These are phyloP conservation scores for Umbellularia californica DNA, from an alignment of 164 flowering plant genomes.

Conservation along the genomic window DNA sequence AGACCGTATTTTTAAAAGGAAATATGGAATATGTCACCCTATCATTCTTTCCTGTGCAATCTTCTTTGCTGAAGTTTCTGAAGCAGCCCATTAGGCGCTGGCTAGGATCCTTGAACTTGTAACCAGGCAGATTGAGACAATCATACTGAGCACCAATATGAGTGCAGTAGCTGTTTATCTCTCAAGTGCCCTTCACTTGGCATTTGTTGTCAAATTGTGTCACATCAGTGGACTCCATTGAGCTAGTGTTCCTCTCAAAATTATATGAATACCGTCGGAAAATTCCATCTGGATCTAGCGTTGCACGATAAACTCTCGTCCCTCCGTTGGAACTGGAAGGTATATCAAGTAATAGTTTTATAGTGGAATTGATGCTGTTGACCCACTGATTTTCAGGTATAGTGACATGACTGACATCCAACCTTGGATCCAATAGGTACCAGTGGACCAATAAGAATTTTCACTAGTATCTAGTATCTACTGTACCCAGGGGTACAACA, in stretches of 20 bases:
- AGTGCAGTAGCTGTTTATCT: background rate
- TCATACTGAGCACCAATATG: background rate
- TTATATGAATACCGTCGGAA: background rate
- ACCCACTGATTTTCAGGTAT: conserved; percentile 9
- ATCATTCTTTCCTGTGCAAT: background rate
- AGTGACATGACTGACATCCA: conserved; percentile 12
- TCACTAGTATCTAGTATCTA: no score
- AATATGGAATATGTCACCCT: background rate
- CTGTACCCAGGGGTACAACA: background rate
- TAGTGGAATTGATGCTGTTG: background rate
- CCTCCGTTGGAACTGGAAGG: background rate
- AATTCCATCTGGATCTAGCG: conserved; percentile 12
- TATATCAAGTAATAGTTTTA: background rate
- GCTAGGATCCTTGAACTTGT: background rate
- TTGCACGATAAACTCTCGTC: conserved; percentile 10
- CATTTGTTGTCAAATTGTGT: background rate
- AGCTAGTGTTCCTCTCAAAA: background rate
- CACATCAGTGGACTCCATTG: background rate
- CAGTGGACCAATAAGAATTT: conserved; percentile 11
- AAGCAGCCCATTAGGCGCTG: background rate
- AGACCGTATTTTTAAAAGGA: background rate
- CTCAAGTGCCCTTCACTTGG: conserved; percentile 8
- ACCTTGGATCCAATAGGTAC: background rate
- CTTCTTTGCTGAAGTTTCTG: background rate
- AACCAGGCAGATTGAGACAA: background rate